Conservation (phyloP, 768 basidiomycete species). For the Plicaturopsis crispa region DNA sequence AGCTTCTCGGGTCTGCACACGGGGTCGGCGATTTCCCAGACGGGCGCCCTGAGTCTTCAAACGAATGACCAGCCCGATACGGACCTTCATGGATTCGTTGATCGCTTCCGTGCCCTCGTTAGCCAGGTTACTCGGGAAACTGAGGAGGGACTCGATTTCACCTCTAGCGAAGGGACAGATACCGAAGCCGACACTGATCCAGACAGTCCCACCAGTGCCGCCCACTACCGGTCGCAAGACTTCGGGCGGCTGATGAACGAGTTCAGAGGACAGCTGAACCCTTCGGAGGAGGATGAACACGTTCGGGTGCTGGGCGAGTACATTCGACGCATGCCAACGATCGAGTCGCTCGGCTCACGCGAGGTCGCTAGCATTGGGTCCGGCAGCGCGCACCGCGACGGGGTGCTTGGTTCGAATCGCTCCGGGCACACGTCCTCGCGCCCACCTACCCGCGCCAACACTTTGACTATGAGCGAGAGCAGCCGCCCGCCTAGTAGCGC, state of each 20-base stretch:
- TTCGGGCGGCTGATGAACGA: constrained; percentile 24
- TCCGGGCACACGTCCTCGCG: background rate
- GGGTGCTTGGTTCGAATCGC: background rate
- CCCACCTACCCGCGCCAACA: background rate
- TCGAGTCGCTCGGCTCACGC: constrained; percentile 67
- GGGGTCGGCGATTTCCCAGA: too few relatives aligned
- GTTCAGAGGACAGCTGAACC: constrained; percentile 35
- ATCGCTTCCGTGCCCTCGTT: constrained; percentile 44
- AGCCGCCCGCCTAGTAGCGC: background rate
- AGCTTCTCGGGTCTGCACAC: too few relatives aligned
- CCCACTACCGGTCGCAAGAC: constrained; percentile 2
- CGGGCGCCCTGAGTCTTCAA: too few relatives aligned
- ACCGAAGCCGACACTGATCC: constrained; percentile 9
- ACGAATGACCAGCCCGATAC: constrained; percentile 13
- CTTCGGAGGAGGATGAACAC: constrained; percentile 39
- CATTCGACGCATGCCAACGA: constrained; percentile 74
- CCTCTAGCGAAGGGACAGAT: constrained; percentile 7
- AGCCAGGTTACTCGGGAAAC: constrained; percentile 45
- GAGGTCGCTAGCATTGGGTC: constrained; percentile 35
- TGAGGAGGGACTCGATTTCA: constrained; percentile 34
- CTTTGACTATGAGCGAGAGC: background rate
- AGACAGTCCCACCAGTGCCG: constrained; percentile 6
- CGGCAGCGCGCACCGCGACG: background rate
- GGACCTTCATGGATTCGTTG: constrained; percentile 35
- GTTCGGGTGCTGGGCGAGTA: constrained; percentile 56